Conservation (phyloP, 2,329 filamentous ascomycete species). For the Pleurostoma richardsiae region DNA sequence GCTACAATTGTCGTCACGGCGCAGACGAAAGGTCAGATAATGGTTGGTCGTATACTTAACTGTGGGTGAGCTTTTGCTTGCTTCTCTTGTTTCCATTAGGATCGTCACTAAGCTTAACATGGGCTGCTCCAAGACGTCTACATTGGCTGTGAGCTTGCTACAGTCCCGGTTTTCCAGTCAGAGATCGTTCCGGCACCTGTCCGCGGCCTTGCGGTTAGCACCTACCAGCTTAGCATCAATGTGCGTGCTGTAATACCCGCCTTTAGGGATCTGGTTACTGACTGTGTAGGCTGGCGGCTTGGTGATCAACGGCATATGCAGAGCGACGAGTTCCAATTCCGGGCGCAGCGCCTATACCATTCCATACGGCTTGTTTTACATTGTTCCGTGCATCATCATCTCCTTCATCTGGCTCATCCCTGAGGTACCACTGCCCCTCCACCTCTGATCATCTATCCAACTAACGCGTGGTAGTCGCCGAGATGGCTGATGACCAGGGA, state of each 20-base stretch:
- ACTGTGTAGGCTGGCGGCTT: conserved; percentile 7
- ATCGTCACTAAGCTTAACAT: neutral
- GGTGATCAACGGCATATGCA: conserved; percentile 16
- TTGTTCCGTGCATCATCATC: conserved; percentile 21
- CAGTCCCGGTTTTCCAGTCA: conserved; percentile 27
- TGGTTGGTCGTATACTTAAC: conserved; percentile 27
- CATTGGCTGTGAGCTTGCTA: conserved; percentile 31
- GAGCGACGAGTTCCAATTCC: conserved; percentile 19
- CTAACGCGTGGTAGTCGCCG: conserved; percentile 10
- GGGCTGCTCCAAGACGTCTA: conserved; percentile 18
- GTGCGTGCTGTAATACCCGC: conserved; percentile 8
- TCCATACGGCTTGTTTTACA: conserved; percentile 25
- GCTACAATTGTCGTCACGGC: conserved; percentile 26
- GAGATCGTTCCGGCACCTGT: conserved; percentile 22
- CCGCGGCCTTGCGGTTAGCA: conserved; percentile 25
- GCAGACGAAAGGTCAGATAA: conserved; percentile 18
- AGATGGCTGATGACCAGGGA: conserved; percentile 16
- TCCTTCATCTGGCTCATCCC: conserved; percentile 20
- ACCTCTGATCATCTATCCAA: no score
- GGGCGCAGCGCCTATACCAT: conserved; percentile 22
- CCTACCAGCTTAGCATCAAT: conserved; percentile 24
- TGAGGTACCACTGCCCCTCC: neutral
- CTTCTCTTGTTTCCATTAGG: neutral
- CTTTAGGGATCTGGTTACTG: no score
- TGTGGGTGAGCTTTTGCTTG: conserved; percentile 8